Evolutionary conservation across 2,329 filamentous ascomycete genomes (phyloP), one percentile per base, ranked within the genome.

Genomic region (Botryotinia globosa): DNA sequence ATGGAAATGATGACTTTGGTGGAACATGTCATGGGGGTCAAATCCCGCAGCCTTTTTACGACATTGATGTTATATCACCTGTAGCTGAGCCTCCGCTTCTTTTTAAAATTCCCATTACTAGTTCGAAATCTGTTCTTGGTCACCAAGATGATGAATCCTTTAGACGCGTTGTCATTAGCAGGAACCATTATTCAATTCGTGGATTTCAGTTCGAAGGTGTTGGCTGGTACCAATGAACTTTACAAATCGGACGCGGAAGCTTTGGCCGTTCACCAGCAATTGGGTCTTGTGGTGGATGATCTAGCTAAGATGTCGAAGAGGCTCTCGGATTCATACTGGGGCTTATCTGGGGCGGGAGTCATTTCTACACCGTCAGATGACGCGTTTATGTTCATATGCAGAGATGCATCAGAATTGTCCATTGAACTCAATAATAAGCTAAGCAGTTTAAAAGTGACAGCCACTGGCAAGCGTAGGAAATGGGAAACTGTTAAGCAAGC

Each of bases 121-220:
- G 9, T 25, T n/a, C 0, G 25, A 16, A 5, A 9, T 20, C 56
- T 70, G n/a, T 32, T 29, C 20, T 51, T 22, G 18, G 2, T 51
- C 32, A 16, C 29, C 32, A 70, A 14, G 2, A 59, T 70, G 58
- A 56, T 45, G 74, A 73, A 73, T 8, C 64, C 74, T 20, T 45
- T 75, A 25, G 44, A 69, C n/a, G 66, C 65, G 7, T 44, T 74
- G 20, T 63, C 68, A 18, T 25, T 75, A 25, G 73, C 73, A 22
- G 72, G 69, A 3, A 72, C 44, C 25, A 69, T 74, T 25, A 69
- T 76, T 29, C 73, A 76, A 54, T 75, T 75, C 48, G 56, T 77
- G 5, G 72, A 76, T 58, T 76, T 76, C 44, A 62, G 67, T 25
- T 61, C n/a, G 25, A 74, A 73, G 51, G n/a, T 76, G 2, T 25